Conservation (phyloP, 176 grass and related monocot genomes). For the Ensete ventricosum region DNA sequence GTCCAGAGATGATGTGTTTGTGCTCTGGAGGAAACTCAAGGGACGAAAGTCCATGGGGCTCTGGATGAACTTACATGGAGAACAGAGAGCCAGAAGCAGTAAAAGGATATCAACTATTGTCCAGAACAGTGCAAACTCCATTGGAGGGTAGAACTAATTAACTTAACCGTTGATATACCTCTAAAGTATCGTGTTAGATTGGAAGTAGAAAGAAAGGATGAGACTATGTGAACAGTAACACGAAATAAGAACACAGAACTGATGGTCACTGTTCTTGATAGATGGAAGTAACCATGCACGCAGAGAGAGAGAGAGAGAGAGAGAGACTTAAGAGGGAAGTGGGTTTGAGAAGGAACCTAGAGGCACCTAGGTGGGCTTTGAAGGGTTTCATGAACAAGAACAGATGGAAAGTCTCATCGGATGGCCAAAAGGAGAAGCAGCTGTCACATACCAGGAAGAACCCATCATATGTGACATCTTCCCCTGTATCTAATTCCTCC, state of each 20-base stretch:
- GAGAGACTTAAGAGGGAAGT: too few species aligned
- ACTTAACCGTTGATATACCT: neutral
- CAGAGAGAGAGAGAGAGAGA: too few species aligned
- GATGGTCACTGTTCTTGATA: too few species aligned
- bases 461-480: neutral
- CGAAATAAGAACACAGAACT: too few species aligned
- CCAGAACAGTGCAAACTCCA: constrained; percentile 26
- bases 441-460: neutral
- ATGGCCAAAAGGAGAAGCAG: neutral
- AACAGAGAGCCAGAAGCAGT: constrained; percentile 61
- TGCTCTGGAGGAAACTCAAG: constrained; percentile 56
- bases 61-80: constrained; percentile 87
- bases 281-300: too few species aligned
- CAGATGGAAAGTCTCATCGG: neutral
- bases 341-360: neutral
- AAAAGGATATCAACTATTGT: constrained; percentile 61
- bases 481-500: neutral
- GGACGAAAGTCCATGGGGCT: constrained; percentile 84
- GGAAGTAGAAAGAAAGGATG: neutral
- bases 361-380: neutral
- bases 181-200: neutral
- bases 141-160: neutral
- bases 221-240: too few species aligned
- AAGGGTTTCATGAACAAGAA: neutral
- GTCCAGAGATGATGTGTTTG: constrained; percentile 51